Evolutionary conservation across 202 grass and related monocot genomes (phyloP).

Genomic region (Musa balbisiana): DNA sequence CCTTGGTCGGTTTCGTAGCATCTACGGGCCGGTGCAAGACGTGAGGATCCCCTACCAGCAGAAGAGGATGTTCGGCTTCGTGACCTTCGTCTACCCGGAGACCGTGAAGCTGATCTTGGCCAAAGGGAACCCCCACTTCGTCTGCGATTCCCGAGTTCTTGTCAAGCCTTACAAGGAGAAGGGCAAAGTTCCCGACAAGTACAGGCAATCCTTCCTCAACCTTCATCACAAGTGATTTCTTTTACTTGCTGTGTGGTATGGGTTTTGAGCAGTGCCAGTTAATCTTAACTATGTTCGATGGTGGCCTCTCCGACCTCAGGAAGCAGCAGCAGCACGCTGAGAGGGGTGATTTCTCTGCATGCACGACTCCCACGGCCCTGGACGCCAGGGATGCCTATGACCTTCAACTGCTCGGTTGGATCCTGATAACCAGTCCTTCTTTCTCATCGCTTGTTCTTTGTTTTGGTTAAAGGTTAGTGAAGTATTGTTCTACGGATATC

Average conservation of each 20-base stretch:
- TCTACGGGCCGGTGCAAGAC: constrained; percentile 96
- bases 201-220: constrained; percentile 37
- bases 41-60: constrained; percentile 99
- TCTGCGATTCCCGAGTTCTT: constrained; percentile 86
- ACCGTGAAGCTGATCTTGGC: constrained; percentile 96
- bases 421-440: neutral
- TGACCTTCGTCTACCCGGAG: constrained; percentile 97
- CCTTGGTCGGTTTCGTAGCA: constrained; percentile 31
- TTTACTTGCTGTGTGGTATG: neutral
- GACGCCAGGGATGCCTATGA: constrained; percentile 72
- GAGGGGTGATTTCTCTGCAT: constrained; percentile 61
- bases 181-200: constrained; percentile 99
- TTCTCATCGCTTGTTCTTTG: neutral
- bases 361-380: constrained; percentile 46
- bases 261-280: neutral
- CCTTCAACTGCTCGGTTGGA: constrained; percentile 70
- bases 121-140: constrained; percentile 98
- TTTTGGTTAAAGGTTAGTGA: neutral
- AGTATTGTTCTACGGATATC: neutral
- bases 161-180: constrained; percentile 99
- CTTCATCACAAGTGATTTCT: neutral
- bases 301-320: constrained; percentile 29
- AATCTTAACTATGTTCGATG: neutral
- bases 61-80: constrained; percentile 99
- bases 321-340: constrained; percentile 60